Percentiles rank a stretch among this genome's conserved stretches.
Conservation (phyloP, 495 filamentous ascomycete genomes). For the Acidiella bohemica region DNA sequence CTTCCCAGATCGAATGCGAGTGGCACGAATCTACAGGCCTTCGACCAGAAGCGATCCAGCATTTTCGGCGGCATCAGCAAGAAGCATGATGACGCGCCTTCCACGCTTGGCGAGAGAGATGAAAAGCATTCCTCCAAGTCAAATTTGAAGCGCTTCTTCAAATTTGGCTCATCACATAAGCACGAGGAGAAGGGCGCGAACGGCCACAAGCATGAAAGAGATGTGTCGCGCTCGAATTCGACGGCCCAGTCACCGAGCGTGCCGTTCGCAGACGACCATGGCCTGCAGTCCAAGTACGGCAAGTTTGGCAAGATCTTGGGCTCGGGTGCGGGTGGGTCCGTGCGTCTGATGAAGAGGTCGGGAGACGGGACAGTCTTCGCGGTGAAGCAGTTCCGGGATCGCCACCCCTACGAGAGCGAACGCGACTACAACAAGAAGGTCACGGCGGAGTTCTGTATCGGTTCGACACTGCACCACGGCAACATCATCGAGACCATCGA, state of each 20-base stretch:
- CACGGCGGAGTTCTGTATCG: conserved; percentile 98
- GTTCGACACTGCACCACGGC: conserved; percentile 90
- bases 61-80: conserved; percentile 25
- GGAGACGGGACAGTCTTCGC: conserved; percentile 88
- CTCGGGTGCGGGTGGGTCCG: conserved; percentile 88
- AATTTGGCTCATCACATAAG: conserved; percentile 54
- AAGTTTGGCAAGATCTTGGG: conserved; percentile 89
- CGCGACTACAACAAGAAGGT: conserved; percentile 97
- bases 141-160: conserved; percentile 88
- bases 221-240: conserved; percentile 31
- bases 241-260: conserved; percentile 51
- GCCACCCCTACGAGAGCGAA: conserved; percentile 85
- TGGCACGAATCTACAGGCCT: conserved; percentile 14
- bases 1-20: conserved; percentile 13
- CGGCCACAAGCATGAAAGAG: conserved; percentile 35
- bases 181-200: conserved; percentile 44
- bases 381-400: conserved; percentile 89
- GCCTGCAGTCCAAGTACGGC: conserved; percentile 79
- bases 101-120: conserved; percentile 17
- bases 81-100: conserved; percentile 37
- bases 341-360: conserved; percentile 82
- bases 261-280: conserved; percentile 91
- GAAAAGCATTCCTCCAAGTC: conserved; percentile 58
- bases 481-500: conserved; percentile 98
- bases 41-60: conserved; percentile 37